A percentile compares a stretch with the other conserved stretches of the same genome.
phyloP scores from a whole-genome alignment of 2,329 filamentous ascomycete genomes.

The Sporothrix dimorphospora region DNA sequence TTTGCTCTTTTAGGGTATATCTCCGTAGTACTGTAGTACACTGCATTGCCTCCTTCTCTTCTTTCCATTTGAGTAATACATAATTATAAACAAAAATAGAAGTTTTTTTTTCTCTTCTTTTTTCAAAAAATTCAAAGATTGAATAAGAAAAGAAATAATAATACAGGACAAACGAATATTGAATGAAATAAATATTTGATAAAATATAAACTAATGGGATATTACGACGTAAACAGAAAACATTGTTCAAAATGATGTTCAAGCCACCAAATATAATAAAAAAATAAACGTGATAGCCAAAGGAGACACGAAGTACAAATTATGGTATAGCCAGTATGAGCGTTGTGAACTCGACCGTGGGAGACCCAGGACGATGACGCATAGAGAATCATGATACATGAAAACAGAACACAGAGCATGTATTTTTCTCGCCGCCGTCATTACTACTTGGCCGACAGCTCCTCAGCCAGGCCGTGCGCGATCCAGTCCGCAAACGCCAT shows the following conservation, averaged over 20 bases:
- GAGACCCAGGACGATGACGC: not conserved
- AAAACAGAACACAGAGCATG: not conserved
- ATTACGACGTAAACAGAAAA: no score
- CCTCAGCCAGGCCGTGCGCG: constrained; percentile 57
- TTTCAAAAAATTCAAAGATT: no score
- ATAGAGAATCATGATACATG: not conserved
- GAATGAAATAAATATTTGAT: no score
- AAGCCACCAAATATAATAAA: no score
- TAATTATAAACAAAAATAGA: no score
- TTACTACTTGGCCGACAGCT: constrained; percentile 40
- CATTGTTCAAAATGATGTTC: no score
- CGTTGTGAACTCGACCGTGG: not conserved
- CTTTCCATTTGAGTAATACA: no score
- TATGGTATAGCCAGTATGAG: not conserved
- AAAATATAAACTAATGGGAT: no score
- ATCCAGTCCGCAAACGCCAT: constrained; percentile 74
- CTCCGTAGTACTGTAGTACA: not conserved
- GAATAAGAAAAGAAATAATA: no score
- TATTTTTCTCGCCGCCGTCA: not conserved
- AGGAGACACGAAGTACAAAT: not conserved
- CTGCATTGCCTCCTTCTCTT: no score
- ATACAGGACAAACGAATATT: no score
- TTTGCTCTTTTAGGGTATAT: constrained; percentile 1
- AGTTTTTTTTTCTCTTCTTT: not conserved
- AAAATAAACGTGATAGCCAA: not conserved